Evolutionary conservation across 345 rosid species (phyloP), one percentile per base, ranked within the genome.

Genomic region (Laguncularia racemosa): DNA sequence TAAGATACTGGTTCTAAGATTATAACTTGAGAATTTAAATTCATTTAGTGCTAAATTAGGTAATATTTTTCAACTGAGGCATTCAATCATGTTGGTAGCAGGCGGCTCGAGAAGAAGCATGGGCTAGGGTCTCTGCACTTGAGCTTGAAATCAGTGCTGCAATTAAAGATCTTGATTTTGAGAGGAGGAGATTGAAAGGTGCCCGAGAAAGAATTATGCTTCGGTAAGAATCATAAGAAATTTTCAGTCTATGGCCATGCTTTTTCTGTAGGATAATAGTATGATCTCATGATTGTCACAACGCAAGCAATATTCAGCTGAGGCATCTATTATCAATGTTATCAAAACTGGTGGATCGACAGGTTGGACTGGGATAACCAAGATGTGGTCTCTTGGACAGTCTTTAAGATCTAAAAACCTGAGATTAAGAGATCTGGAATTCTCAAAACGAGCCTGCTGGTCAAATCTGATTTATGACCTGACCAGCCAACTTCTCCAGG

Each of bases 191-290:
- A 73, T 78, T 89, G 58, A 91, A 85, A 75, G 97, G 89, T 72
- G 96, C 99, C 50, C 77, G 96, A 74, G 99, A 93, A 84, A 93
- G 92, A 78, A 85, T 89, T 54, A 93, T 93, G 99, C 95, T 89
- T 60, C 79, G 99, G 99, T 89, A 78, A 71, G 87, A 59, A 58
- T 55, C 50, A 18, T 28, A 50, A 44, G 18, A 20, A 62, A 17
- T 3, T 58, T n/a, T 57, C 47, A 49, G 67, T 49, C 19, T 58
- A 54, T 54, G 44, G 44, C 28, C n/a, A 23, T 52, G 49, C 13
- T 20, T 44, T 43, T 13, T 28, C 51, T 28, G 46, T 53, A 49
- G 15, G 40, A 33, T 3, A 33, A 33, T 33, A 6, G 40, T 33
- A 33, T 33, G 40, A 33, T 33, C 11, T 33, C 40, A 33, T 33